Conservation (phyloP, 73 alveolate genomes). For the Breviolum minutum region DNA sequence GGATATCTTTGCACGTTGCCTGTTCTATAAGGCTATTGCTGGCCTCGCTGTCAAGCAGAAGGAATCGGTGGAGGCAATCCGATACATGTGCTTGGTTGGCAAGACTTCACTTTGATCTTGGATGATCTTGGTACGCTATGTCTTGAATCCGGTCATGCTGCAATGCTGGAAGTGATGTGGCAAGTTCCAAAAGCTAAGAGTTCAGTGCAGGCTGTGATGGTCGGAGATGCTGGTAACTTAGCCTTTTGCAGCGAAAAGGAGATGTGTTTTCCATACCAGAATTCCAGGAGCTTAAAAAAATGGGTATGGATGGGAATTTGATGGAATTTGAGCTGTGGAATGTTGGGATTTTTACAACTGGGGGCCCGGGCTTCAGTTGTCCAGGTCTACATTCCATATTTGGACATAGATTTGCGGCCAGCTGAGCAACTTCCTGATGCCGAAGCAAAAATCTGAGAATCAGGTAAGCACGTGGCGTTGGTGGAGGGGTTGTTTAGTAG, state of each 20-base stretch:
- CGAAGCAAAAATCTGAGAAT: background rate
- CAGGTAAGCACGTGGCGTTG: too few species aligned
- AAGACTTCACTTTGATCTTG: background rate
- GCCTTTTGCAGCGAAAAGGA: background rate
- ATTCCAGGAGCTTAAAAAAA: background rate
- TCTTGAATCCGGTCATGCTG: too few species aligned
- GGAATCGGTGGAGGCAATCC: slow-evolving; percentile 47
- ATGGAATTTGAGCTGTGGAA: background rate
- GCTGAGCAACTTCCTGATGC: slow-evolving; percentile 49
- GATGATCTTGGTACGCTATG: too few species aligned
- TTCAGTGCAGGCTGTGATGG: slow-evolving; percentile 58
- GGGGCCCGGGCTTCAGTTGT: too few species aligned
- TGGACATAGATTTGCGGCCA: slow-evolving; percentile 74
- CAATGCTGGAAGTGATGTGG: too few species aligned
- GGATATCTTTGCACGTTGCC: background rate
- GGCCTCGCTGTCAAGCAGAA: slow-evolving; percentile 79
- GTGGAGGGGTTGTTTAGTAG: too few species aligned
- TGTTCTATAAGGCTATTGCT: slow-evolving; percentile 25
- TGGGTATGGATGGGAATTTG: too few species aligned
- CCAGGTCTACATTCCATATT: slow-evolving; percentile 34
- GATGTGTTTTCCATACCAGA: too few species aligned
- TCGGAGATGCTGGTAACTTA: background rate
- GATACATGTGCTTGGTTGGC: background rate
- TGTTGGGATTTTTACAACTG: background rate
- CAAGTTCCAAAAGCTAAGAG: background rate